Evolutionary conservation across 768 basidiomycete genomes (phyloP).

Genomic region (Mycena capillaripes): DNA sequence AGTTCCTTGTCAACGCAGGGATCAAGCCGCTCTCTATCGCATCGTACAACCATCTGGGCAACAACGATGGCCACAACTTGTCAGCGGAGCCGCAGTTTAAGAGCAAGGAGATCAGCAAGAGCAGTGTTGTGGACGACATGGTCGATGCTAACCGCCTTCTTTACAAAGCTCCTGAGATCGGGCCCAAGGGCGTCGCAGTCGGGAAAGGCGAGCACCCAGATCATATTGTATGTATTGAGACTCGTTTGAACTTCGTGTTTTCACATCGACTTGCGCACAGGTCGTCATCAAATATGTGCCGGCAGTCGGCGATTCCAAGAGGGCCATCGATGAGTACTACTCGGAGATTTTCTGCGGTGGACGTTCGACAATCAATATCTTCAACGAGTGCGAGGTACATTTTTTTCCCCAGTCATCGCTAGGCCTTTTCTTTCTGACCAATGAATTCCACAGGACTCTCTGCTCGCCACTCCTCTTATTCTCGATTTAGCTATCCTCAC

Average conservation of each 20-base stretch:
- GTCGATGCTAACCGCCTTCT: conserved; percentile 90
- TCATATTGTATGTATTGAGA: conserved; percentile 69
- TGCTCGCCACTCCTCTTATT: conserved; percentile 96
- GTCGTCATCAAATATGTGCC: conserved; percentile 97
- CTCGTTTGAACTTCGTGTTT: too few relatives aligned
- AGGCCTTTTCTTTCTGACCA: conserved; percentile 9
- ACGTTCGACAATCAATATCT: conserved; percentile 93
- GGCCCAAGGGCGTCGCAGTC: conserved; percentile 62
- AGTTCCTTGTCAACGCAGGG: conserved; percentile 98
- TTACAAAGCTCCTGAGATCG: conserved; percentile 83
- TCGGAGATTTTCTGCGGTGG: conserved; percentile 98
- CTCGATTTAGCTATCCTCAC: conserved; percentile 93
- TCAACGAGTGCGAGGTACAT: conserved; percentile 93
- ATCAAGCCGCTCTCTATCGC: conserved; percentile 98
- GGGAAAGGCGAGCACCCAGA: conserved; percentile 97
- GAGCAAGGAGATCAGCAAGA: conserved; percentile 99
- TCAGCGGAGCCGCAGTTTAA: conserved; percentile 93
- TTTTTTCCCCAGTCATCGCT: background rate
- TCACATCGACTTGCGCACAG: background rate
- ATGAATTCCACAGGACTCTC: conserved; percentile 75
- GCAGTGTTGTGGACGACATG: conserved; percentile 98
- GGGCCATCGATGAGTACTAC: conserved; percentile 99
- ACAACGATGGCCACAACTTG: conserved; percentile 96
- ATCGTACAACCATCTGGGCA: conserved; percentile 98
- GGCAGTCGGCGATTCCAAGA: conserved; percentile 96